phyloP scores from a whole-genome alignment of 306 rosid species.

The Dryas alaskensis region DNA sequence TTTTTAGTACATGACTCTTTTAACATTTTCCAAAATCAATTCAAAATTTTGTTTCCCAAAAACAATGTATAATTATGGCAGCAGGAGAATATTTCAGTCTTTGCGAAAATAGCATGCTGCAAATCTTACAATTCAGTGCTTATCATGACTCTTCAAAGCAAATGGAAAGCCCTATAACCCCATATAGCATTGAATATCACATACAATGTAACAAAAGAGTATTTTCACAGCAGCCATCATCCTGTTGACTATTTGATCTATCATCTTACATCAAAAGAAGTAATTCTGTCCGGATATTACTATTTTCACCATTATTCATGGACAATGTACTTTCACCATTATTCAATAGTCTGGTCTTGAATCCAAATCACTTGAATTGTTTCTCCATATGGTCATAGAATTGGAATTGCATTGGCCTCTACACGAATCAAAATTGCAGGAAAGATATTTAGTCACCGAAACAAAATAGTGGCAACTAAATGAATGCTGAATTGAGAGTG shows the following conservation, averaged over 20 bases:
- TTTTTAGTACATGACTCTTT: background rate
- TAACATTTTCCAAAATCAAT: background rate
- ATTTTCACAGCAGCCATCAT: background rate
- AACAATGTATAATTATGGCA: too few relatives aligned
- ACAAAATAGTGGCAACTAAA: background rate
- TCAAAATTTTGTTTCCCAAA: too few relatives aligned
- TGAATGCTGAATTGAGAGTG: background rate
- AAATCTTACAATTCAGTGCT: background rate
- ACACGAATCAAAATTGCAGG: background rate
- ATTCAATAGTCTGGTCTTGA: constrained; percentile 2
- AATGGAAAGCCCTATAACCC: background rate
- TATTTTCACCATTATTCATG: background rate
- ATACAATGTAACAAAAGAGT: background rate
- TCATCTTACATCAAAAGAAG: constrained; percentile 12
- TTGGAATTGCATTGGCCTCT: constrained; percentile 2
- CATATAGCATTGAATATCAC: background rate
- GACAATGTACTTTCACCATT: background rate
- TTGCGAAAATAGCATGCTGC: too few relatives aligned
- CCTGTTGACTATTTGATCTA: background rate
- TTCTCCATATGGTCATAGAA: background rate
- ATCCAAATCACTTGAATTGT: constrained; percentile 11
- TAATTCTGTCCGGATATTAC: background rate
- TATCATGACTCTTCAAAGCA: background rate
- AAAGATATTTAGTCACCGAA: background rate
- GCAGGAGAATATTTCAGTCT: too few relatives aligned